A percentile compares a stretch with the other conserved stretches of the same genome.
phyloP scores from a whole-genome alignment of 805 yeast genomes.

The Myxozyma udenii region DNA sequence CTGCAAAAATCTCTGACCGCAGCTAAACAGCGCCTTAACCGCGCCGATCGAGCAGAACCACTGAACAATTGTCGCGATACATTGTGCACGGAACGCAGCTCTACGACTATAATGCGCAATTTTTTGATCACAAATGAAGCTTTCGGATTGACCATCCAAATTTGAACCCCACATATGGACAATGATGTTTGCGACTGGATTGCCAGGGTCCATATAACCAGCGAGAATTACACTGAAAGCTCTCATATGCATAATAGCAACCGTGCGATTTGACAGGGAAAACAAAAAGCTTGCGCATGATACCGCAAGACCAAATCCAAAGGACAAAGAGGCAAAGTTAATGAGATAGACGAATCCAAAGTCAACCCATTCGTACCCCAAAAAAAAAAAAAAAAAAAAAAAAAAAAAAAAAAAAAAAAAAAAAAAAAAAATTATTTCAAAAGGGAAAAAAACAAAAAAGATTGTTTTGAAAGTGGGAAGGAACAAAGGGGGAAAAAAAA shows the following conservation, averaged over 20 bases:
- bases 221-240: constrained; percentile 29
- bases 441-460: no score
- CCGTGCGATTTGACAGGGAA: constrained; percentile 45
- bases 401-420: no score
- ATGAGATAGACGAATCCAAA: constrained; percentile 55
- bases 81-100: constrained; percentile 42
- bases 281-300: constrained; percentile 54
- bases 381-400: no score
- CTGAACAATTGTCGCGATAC: constrained; percentile 19
- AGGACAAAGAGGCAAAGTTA: constrained; percentile 54
- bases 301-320: constrained; percentile 70
- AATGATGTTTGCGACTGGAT: constrained; percentile 52
- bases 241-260: constrained; percentile 42
- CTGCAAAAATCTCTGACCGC: constrained; percentile 21
- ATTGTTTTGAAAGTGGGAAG: no score
- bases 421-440: no score
- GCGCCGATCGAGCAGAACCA: constrained; percentile 15
- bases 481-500: no score
- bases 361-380: constrained; percentile 37
- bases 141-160: constrained; percentile 63
- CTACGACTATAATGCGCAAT: constrained; percentile 51
- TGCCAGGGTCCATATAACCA: constrained; percentile 44
- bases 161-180: constrained; percentile 54
- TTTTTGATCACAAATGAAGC: constrained; percentile 55
- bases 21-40: constrained; percentile 13